phyloP scores from a whole-genome alignment of 441 rosid genomes.

The Capsella rubella region DNA sequence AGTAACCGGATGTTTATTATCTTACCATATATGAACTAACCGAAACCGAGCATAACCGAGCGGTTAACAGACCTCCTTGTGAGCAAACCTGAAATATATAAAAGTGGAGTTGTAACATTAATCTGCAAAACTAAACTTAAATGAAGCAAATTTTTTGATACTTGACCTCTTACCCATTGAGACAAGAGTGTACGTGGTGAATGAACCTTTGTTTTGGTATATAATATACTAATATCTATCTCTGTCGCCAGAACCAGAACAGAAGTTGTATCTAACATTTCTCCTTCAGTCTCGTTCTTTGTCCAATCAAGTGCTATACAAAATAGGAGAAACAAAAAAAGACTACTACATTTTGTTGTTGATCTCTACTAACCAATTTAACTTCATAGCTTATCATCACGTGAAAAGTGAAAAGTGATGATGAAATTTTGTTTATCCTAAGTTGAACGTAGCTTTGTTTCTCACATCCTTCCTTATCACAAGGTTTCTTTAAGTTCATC shows the following conservation, averaged over 20 bases:
- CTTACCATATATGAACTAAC: too few relatives aligned
- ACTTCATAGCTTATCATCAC: neutral
- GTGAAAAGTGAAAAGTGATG: too few relatives aligned
- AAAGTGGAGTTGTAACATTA: constrained; percentile 12
- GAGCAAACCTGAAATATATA: constrained; percentile 19
- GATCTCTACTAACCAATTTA: neutral
- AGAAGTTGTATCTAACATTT: constrained; percentile 14
- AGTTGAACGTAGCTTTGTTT: neutral
- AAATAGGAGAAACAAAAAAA: neutral
- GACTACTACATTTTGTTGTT: neutral
- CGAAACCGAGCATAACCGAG: too few relatives aligned
- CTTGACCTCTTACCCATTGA: constrained; percentile 30
- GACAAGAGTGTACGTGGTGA: constrained; percentile 32
- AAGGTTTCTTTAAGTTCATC: constrained; percentile 6
- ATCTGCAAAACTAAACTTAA: neutral
- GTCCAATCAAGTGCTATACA: constrained; percentile 34
- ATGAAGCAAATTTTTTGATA: neutral
- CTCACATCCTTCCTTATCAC: constrained; percentile 27
- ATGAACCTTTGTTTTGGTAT: neutral
- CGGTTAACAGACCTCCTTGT: too few relatives aligned
- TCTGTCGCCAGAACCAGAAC: constrained; percentile 7
- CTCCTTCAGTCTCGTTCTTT: constrained; percentile 25
- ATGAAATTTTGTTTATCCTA: too few relatives aligned
- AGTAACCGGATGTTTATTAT: too few relatives aligned
- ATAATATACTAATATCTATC: constrained; percentile 23